A percentile compares a stretch with the other conserved stretches of the same genome.
Evolutionary conservation across 1,284 basidiomycete species (phyloP).

Genomic region (Schizophyllum amplum): DNA sequence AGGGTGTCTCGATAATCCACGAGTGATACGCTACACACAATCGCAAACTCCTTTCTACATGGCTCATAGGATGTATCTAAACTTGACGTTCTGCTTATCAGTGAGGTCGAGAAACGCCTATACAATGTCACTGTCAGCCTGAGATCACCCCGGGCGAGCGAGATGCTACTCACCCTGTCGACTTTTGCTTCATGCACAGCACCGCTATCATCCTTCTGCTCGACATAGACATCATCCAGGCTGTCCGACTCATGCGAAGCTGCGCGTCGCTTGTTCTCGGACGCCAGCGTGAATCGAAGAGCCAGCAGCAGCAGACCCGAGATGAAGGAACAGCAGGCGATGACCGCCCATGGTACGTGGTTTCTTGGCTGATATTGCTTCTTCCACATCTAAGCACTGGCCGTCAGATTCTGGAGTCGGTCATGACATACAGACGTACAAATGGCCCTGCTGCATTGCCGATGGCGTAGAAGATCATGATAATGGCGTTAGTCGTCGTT

Average conservation of each 20-base stretch:
- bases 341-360: conserved; percentile 63
- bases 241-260: conserved; percentile 41
- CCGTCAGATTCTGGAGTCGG: not conserved
- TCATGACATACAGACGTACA: not conserved
- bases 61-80: conserved; percentile 45
- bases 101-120: conserved; percentile 65
- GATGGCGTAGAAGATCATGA: conserved; percentile 64
- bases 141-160: not conserved
- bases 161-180: conserved; percentile 46
- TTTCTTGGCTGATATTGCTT: conserved; percentile 57
- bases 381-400: not conserved
- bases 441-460: conserved; percentile 65
- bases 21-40: too few species aligned
- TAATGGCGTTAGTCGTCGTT: conserved; percentile 67
- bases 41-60: too few species aligned
- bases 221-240: conserved; percentile 59
- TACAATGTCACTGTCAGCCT: not conserved
- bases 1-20: too few species aligned
- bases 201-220: conserved; percentile 44
- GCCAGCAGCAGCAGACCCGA: conserved; percentile 45
- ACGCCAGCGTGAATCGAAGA: conserved; percentile 52
- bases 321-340: conserved; percentile 45
- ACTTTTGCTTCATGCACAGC: conserved; percentile 46
- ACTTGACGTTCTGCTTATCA: conserved; percentile 55
- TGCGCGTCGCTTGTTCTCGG: conserved; percentile 61